Evolutionary conservation across 164 flowering plant species (phyloP).

Genomic region (Warburgia ugandensis): DNA sequence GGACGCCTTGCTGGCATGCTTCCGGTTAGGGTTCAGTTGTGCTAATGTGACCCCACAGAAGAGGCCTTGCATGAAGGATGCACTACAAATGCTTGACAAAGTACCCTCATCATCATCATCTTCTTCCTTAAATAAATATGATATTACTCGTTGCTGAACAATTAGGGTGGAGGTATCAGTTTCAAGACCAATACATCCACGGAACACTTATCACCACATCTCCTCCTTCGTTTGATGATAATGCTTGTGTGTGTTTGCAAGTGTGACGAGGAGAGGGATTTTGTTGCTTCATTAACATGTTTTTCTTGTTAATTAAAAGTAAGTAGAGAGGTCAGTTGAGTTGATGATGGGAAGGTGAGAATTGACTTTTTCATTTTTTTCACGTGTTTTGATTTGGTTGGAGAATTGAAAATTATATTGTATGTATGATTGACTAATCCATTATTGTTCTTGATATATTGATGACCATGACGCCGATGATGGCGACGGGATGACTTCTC

Average conservation of each 20-base stretch:
- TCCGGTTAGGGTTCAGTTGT: constrained; percentile 65
- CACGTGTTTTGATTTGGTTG: neutral
- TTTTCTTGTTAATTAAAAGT: neutral
- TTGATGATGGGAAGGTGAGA: neutral
- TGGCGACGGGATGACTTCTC: no score
- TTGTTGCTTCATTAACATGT: neutral
- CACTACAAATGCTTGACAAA: constrained; percentile 64
- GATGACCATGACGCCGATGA: no score
- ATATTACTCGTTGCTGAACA: neutral
- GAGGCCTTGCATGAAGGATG: constrained; percentile 91
- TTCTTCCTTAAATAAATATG: neutral
- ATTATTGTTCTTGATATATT: no score
- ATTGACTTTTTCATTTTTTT: neutral
- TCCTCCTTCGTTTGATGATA: no score
- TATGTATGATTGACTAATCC: constrained; percentile 26
- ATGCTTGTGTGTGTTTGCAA: neutral
- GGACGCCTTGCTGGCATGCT: constrained; percentile 56
- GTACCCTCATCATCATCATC: constrained; percentile 25
- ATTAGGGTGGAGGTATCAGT: neutral
- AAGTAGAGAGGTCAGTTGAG: neutral
- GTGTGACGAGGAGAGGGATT: neutral
- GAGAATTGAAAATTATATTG: constrained; percentile 8
- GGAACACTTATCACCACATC: no score
- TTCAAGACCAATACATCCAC: no score
- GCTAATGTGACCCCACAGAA: constrained; percentile 55